Evolutionary conservation across 768 basidiomycete species (phyloP).

Genomic region (Leccinum ochraceum): DNA sequence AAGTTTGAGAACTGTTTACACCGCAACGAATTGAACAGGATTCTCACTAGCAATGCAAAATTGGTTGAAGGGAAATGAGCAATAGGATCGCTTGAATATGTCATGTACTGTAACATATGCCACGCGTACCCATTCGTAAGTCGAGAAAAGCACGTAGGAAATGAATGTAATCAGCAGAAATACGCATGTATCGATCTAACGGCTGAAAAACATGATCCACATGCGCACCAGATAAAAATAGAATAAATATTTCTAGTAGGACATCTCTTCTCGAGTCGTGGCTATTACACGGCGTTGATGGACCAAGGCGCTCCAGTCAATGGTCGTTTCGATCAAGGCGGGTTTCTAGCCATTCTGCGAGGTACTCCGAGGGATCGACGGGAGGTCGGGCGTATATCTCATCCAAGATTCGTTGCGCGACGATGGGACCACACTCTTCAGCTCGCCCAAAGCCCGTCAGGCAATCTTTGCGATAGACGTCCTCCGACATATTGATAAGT

Average conservation of each 20-base stretch:
- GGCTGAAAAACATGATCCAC: background rate
- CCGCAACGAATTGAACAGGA: constrained; percentile 63
- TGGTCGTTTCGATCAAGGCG: constrained; percentile 15
- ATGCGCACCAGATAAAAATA: background rate
- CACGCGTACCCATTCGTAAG: background rate
- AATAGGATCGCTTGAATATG: background rate
- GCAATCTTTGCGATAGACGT: constrained; percentile 66
- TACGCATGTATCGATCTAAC: background rate
- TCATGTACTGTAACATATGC: background rate
- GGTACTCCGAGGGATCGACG: constrained; percentile 29
- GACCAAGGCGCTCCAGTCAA: constrained; percentile 16
- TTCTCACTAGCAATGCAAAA: constrained; percentile 46
- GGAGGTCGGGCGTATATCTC: constrained; percentile 40
- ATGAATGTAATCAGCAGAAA: background rate
- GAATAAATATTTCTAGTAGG: background rate
- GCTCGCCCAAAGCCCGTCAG: constrained; percentile 76
- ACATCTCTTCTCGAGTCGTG: background rate
- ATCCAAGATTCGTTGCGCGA: constrained; percentile 59
- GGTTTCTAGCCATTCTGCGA: constrained; percentile 51
- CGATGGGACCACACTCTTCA: constrained; percentile 65
- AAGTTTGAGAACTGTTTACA: constrained; percentile 67
- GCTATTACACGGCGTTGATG: background rate
- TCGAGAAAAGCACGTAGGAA: background rate
- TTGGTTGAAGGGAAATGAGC: constrained; percentile 4
- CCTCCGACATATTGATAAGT: constrained; percentile 59